phyloP scores from a whole-genome alignment of 1,284 basidiomycete species.

The Trichosporon ovoides region DNA sequence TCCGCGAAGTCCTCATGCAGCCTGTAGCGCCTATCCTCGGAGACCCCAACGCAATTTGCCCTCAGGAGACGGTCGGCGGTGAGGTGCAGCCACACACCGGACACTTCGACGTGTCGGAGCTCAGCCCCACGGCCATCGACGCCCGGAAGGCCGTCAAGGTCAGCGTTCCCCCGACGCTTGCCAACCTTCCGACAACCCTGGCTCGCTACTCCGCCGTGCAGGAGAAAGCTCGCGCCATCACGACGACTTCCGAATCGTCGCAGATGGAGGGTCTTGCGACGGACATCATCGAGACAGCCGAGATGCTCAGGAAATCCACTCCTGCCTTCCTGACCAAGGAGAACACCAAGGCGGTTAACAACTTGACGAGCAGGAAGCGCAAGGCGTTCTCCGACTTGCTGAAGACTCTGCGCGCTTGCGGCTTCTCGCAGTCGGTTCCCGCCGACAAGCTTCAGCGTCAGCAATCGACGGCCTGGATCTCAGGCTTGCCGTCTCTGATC shows the following conservation, averaged over 20 bases:
- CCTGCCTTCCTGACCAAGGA: conserved; percentile 58
- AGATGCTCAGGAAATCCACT: conserved; percentile 58
- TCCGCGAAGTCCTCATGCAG: conserved; percentile 76
- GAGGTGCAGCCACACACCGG: conserved; percentile 1
- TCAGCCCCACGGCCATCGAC: conserved; percentile 11
- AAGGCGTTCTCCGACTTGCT: conserved; percentile 88
- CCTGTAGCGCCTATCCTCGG: conserved; percentile 54
- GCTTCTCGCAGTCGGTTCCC: conserved; percentile 67
- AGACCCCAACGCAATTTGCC: conserved; percentile 31
- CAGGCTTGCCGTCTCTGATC: conserved; percentile 48
- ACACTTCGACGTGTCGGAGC: conserved; percentile 11
- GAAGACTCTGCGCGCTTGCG: conserved; percentile 78
- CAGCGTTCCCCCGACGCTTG: conserved; percentile 23
- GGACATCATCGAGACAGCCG: conserved; percentile 68
- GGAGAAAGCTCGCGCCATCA: conserved; percentile 23
- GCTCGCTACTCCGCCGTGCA: conserved; percentile 45
- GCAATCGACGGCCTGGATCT: conserved; percentile 60
- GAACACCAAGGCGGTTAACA: conserved; percentile 69
- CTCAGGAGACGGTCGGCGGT: conserved; percentile 28
- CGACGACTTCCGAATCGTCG: conserved; percentile 12
- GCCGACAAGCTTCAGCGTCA: conserved; percentile 66
- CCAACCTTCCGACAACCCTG: conserved; percentile 30
- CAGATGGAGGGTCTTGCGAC: conserved; percentile 61
- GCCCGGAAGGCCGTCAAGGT: conserved; percentile 12
- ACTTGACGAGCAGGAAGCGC: conserved; percentile 70